Base-by-base conservation (phyloP, 2,329 filamentous ascomycete species). In the Bimuria novae-zelandiae region DNA sequence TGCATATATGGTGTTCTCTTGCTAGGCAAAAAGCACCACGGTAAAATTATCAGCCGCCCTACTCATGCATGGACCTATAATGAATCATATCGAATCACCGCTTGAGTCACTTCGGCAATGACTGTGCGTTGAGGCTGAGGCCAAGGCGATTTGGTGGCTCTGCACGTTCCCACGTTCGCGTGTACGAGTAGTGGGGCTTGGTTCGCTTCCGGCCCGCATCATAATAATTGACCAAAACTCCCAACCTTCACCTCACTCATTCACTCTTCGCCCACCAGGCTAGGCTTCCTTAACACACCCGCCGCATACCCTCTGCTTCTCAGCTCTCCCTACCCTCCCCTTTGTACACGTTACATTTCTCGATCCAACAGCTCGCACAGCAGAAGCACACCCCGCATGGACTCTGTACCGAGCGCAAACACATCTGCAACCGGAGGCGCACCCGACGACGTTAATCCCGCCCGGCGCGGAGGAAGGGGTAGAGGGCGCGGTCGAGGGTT, bases 381-480 rank as follows among this genome's bases (percentile, higher is more conserved):
- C 30, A 14, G 25, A 33, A n/a, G 40, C 40, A 27, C 60, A 68
- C 67, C 67, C 68, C 65, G 59, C 67, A 74, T 74, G 71, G 66
- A 70, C 51, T 65, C 68, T 19, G 60, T 63, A 22, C 63, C 62
- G 27, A 47, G 51, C 45, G 46, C 60, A 27, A 51, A 50, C 48
- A 39, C 37, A n/a, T 39, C 53, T 36, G 30, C 53, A 29, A 23
- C 37, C 44, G 53, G 37, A 40, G 58, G 56, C 45, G 56, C 62
- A 47, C 59, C 57, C 53, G 62, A 66, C 41, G 60, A 56, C 40
- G n/a, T 61, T n/a, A 61, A 58, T 33, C 65, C 65, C 11, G 52
- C 57, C 30, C 61, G 66, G 42, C 60, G 69, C 16, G 65, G 68
- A 42, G 67, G 68, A 51, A 57, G 62, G 47, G 67, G 64, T 6